Evolutionary conservation across 108 stramenopile species (phyloP).

Genomic region (Nannochloropsis salina): DNA sequence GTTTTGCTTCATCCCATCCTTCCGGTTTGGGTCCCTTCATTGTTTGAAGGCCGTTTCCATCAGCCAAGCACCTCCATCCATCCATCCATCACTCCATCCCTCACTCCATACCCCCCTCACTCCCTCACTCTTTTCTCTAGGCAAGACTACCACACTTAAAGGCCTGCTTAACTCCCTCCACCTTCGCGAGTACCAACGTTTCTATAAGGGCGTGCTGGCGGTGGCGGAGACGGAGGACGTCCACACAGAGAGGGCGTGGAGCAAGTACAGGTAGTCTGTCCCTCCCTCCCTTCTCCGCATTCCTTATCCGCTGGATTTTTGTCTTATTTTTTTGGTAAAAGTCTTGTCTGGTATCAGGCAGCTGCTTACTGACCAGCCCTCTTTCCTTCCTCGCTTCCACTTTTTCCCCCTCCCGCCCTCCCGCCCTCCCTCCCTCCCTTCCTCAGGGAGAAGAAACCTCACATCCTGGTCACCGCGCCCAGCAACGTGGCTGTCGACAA

Average conservation of each 20-base stretch:
- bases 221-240: conserved; percentile 32
- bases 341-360: too few relatives aligned
- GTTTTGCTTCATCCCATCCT: background rate
- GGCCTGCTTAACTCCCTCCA: conserved; percentile 84
- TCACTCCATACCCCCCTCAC: background rate
- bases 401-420: background rate
- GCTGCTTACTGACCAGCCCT: too few relatives aligned
- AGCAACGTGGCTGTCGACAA: conserved; percentile 97
- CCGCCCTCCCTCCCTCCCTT: background rate
- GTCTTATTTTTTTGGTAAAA: background rate
- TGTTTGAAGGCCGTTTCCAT: too few relatives aligned
- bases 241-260: conserved; percentile 35
- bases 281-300: background rate
- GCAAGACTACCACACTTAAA: conserved; percentile 90
- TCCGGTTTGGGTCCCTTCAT: background rate
- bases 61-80: too few relatives aligned
- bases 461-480: conserved; percentile 84
- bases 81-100: background rate
- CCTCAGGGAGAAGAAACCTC: conserved; percentile 25
- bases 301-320: background rate
- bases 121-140: conserved; percentile 50
- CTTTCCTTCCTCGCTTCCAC: background rate
- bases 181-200: conserved; percentile 54
- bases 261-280: conserved; percentile 26
- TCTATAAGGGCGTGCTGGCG: conserved; percentile 46